A percentile compares a stretch with the other conserved stretches of the same genome.
phyloP scores from a whole-genome alignment of 345 rosid species.

The Salix arbutifolia region DNA sequence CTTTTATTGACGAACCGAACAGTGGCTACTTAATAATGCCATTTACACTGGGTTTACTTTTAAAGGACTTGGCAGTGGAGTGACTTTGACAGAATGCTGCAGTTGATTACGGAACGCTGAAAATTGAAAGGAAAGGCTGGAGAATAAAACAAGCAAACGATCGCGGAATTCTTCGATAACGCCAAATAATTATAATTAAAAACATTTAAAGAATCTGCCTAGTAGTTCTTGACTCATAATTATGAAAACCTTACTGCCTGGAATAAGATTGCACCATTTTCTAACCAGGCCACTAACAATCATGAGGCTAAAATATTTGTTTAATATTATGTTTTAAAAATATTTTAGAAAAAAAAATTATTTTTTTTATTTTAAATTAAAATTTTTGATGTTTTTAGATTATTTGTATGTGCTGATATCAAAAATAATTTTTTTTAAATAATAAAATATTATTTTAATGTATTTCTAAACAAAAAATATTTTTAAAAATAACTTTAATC shows the following conservation, averaged over 20 bases:
- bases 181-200: not conserved
- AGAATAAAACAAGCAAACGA: not conserved
- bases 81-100: not conserved
- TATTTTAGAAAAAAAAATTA: too few species aligned
- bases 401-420: fast-evolving
- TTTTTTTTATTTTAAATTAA: too few species aligned
- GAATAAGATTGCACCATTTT: not conserved
- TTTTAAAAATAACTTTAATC: too few species aligned
- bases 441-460: too few species aligned
- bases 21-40: too few species aligned
- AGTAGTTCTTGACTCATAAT: not conserved
- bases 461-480: too few species aligned
- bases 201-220: not conserved
- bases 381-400: too few species aligned
- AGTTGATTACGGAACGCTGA: not conserved
- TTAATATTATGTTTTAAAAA: too few species aligned
- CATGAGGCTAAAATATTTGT: not conserved
- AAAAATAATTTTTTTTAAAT: too few species aligned
- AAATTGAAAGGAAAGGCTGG: not conserved
- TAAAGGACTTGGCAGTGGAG: not conserved
- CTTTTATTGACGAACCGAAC: too few species aligned
- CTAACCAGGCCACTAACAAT: not conserved
- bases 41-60: too few species aligned
- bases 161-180: not conserved
- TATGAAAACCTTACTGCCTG: not conserved